Evolutionary conservation across 2,329 filamentous ascomycete species (phyloP).

Genomic region (Pestalotiopsis sp.): DNA sequence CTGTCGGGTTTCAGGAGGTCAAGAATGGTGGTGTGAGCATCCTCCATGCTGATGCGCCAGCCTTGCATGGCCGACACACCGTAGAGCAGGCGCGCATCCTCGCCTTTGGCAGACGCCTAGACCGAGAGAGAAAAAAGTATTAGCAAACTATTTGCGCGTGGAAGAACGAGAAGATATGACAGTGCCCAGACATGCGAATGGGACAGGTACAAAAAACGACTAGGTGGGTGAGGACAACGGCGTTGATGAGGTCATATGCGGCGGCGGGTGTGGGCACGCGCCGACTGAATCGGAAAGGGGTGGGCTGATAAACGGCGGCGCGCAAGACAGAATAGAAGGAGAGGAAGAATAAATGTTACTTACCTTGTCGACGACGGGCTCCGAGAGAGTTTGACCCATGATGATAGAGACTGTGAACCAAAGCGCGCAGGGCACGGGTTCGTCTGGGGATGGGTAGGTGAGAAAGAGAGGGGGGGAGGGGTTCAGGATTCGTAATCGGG

Average conservation of each 20-base stretch:
- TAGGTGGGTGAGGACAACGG: neutral
- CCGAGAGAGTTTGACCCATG: conserved; percentile 99
- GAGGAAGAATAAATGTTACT: conserved; percentile 33
- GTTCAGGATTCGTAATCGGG: conserved; percentile 18
- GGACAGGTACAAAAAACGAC: neutral
- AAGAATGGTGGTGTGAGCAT: conserved; percentile 87
- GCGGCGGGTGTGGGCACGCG: conserved; percentile 17
- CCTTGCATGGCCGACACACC: conserved; percentile 99
- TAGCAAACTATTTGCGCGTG: conserved; percentile 26
- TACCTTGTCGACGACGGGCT: conserved; percentile 99
- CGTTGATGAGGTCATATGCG: conserved; percentile 22
- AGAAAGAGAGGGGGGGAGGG: conserved; percentile 24
- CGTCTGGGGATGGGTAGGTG: conserved; percentile 26
- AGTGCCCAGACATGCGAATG: neutral
- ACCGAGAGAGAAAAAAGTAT: conserved; percentile 14
- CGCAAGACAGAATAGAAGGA: conserved; percentile 1
- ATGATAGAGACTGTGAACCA: conserved; percentile 35
- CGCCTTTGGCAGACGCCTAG: conserved; percentile 84
- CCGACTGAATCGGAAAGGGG: conserved; percentile 7
- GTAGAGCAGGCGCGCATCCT: conserved; percentile 91
- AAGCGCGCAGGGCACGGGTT: conserved; percentile 21
- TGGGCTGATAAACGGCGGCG: neutral
- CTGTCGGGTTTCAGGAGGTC: conserved; percentile 70
- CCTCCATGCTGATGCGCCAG: conserved; percentile 99
- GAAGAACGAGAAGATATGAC: neutral